Evolutionary conservation across 305 asterid species (phyloP), one percentile per base, ranked within the genome.

Genomic region (Fraxinus paxiana): DNA sequence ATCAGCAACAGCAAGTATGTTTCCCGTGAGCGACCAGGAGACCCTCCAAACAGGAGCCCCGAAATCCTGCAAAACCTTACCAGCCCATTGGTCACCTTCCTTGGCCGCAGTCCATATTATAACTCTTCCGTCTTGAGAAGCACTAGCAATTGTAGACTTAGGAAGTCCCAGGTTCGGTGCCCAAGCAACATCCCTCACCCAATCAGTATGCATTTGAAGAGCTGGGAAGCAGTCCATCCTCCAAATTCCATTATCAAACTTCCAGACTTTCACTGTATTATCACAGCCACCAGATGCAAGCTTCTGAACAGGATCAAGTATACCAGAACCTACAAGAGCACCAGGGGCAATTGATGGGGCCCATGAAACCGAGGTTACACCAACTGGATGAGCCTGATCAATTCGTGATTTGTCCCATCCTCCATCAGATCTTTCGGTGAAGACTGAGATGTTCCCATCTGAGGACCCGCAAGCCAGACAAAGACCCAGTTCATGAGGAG

Each of bases 331-430:
- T 30, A 91, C 90, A 13, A 90, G 88, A 63, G 90, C 87, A 15
- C 94, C 97, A 2, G 96, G 91, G 34, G 89, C 86, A 7, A 84
- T 88, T 65, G 93, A 83, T 73, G 96, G 95, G 54, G 92, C 94
- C 94, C 96, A 92, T 0, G 97, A 91, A 43, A 93, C 89, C 0
- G 97, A 91, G 51, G 96, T 93, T n/a, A 93, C 97, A 1, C 95
- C 96, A 63, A 87, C 81, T 3, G 92, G 95, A 79, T 93, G 95
- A 12, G 95, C 92, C 84, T 90, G 97, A 63, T 88, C 95, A 37
- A 90, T 91, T 35, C 80, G 83, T 12, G 92, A 84, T 65, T 84
- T 87, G 80, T 91, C 95, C 97, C 97, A 93, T 76, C 85, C 83
- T 73, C 90, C 95, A 12, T 93, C 95, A 18, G 93, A 9, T 73